Evolutionary conservation across 2,329 filamentous ascomycete species (phyloP).

Genomic region (Thyridium curvatum): DNA sequence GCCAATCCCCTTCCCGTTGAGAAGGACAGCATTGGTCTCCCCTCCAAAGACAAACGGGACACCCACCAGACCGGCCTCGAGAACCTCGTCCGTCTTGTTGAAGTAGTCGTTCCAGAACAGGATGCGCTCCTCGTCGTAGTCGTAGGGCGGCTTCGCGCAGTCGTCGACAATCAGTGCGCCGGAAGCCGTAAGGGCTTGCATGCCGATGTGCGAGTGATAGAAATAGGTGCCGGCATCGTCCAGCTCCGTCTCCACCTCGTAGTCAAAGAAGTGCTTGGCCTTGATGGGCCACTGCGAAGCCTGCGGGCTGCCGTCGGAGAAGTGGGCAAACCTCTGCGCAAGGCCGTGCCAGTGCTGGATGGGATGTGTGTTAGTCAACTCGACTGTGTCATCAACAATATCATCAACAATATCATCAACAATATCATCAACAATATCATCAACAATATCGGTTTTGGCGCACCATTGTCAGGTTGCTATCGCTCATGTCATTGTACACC

Average conservation of each 20-base stretch:
- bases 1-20: slow-evolving; percentile 50
- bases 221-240: slow-evolving; percentile 59
- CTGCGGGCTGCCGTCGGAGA: slow-evolving; percentile 55
- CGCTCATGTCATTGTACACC: slow-evolving; percentile 50
- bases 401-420: too few relatives aligned
- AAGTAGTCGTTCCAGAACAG: slow-evolving; percentile 53
- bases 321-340: slow-evolving; percentile 50
- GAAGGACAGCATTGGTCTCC: slow-evolving; percentile 48
- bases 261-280: slow-evolving; percentile 58
- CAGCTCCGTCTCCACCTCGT: slow-evolving; percentile 48
- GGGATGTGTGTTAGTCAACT: slow-evolving; percentile 1
- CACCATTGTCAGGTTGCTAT: slow-evolving; percentile 52
- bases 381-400: too few relatives aligned
- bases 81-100: slow-evolving; percentile 40
- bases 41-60: slow-evolving; percentile 51
- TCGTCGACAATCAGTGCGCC: slow-evolving; percentile 56
- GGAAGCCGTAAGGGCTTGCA: slow-evolving; percentile 52
- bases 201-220: slow-evolving; percentile 55
- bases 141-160: slow-evolving; percentile 38
- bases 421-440: too few relatives aligned
- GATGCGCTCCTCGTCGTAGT: slow-evolving; percentile 56
- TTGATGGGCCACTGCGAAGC: slow-evolving; percentile 62
- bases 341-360: slow-evolving; percentile 66
- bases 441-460: too few relatives aligned
- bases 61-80: slow-evolving; percentile 42